A percentile compares a stretch with the other conserved stretches of the same genome.
phyloP scores from a whole-genome alignment of 2,329 filamentous ascomycete species.

The Colletotrichum tropicale region DNA sequence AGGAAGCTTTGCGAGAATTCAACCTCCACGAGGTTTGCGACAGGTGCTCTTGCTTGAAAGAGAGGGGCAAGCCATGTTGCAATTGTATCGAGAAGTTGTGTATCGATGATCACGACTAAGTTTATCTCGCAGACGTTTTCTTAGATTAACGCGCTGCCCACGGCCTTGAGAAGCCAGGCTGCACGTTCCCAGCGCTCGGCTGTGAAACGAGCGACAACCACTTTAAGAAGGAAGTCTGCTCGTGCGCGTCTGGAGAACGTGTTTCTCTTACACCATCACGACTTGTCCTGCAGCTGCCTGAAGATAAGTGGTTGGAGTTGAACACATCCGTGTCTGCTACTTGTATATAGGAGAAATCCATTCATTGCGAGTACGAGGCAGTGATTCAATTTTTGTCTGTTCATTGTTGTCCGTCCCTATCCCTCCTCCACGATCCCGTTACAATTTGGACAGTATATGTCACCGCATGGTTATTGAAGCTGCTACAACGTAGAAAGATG shows the following conservation, averaged over 20 bases:
- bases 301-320: background rate
- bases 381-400: background rate
- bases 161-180: background rate
- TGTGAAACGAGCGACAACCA: background rate
- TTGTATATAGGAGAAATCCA: background rate
- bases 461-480: background rate
- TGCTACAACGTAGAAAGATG: background rate
- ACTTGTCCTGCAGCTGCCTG: background rate
- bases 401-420: background rate
- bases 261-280: background rate
- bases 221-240: background rate
- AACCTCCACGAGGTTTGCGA: background rate
- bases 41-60: background rate
- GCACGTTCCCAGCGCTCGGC: background rate
- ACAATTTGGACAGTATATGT: background rate
- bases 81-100: background rate
- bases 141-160: background rate
- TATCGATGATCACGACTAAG: background rate
- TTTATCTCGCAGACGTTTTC: background rate
- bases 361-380: background rate
- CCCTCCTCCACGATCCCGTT: background rate
- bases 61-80: background rate
- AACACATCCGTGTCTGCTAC: background rate
- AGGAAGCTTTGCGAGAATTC: background rate
- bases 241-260: background rate